Evolutionary conservation across 2,329 filamentous ascomycete genomes (phyloP).

Genomic region (Microdochium nivale): DNA sequence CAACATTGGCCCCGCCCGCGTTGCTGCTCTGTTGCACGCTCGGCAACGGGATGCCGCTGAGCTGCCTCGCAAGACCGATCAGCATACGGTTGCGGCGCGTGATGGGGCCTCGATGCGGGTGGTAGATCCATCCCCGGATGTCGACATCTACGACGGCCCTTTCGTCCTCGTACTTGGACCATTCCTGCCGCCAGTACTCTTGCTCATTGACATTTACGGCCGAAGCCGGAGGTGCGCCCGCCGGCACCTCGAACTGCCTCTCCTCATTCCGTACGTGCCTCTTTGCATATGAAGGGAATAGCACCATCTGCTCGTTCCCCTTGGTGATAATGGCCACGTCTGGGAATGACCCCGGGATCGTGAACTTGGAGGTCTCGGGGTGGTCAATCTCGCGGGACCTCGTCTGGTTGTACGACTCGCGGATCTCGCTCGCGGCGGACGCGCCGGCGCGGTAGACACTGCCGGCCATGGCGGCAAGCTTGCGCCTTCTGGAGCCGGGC

Average conservation of each 20-base stretch:
- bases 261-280: slow-evolving; percentile 47
- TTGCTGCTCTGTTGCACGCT: slow-evolving; percentile 27
- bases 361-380: slow-evolving; percentile 24
- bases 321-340: slow-evolving; percentile 72
- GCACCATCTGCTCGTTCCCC: slow-evolving; percentile 83
- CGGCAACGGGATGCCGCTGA: slow-evolving; percentile 78
- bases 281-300: slow-evolving; percentile 92
- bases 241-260: slow-evolving; percentile 19
- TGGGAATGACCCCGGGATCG: slow-evolving; percentile 71
- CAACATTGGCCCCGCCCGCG: slow-evolving; percentile 14
- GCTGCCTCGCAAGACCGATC: slow-evolving; percentile 74
- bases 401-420: slow-evolving; percentile 50
- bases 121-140: slow-evolving; percentile 91
- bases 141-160: slow-evolving; percentile 89
- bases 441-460: slow-evolving; percentile 48
- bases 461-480: slow-evolving; percentile 58
- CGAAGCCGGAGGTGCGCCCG: slow-evolving; percentile 28
- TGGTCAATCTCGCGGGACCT: slow-evolving; percentile 27
- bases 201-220: slow-evolving; percentile 45
- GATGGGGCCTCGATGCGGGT: slow-evolving; percentile 75
- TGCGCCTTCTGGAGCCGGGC: slow-evolving; percentile 66
- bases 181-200: slow-evolving; percentile 70
- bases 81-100: slow-evolving; percentile 79
- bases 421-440: slow-evolving; percentile 48
- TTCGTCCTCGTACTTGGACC: slow-evolving; percentile 72